A percentile compares a stretch with the other conserved stretches of the same genome.
phyloP scores from a whole-genome alignment of 306 rosid genomes.

The Casuarina cunninghamiana region DNA sequence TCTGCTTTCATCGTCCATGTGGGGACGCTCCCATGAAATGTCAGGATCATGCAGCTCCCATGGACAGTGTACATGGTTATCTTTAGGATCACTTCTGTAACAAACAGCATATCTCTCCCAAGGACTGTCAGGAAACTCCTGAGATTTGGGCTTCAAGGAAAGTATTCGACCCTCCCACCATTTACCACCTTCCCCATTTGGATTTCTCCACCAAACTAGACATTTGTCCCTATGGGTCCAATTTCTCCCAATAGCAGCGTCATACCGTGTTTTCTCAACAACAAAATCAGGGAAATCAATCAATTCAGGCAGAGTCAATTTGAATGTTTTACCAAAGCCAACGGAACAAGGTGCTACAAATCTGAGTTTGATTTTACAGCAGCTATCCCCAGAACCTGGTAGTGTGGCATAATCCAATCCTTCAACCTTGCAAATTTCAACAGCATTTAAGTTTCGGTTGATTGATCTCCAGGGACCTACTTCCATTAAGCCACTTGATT shows the following conservation, averaged over 20 bases:
- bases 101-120: constrained; percentile 66
- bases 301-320: constrained; percentile 69
- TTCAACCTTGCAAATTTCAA: constrained; percentile 78
- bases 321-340: constrained; percentile 41
- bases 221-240: constrained; percentile 75
- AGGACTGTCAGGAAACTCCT: constrained; percentile 80
- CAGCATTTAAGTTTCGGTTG: constrained; percentile 40
- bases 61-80: constrained; percentile 65
- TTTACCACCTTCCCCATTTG: constrained; percentile 51
- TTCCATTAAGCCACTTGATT: constrained; percentile 23
- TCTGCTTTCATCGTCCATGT: constrained; percentile 55
- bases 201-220: constrained; percentile 80
- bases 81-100: constrained; percentile 51
- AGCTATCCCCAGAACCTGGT: constrained; percentile 84
- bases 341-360: constrained; percentile 61
- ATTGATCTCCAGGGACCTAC: constrained; percentile 53
- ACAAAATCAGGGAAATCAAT: constrained; percentile 71
- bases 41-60: constrained; percentile 75
- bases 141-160: constrained; percentile 49
- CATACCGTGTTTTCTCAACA: constrained; percentile 77
- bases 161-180: constrained; percentile 74
- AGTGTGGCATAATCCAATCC: constrained; percentile 54
- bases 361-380: constrained; percentile 65
- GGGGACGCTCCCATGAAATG: constrained; percentile 53
- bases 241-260: constrained; percentile 60